Percentiles rank a stretch among this genome's conserved stretches.
phyloP scores from a whole-genome alignment of 2,329 filamentous ascomycete genomes.

The Penicillium aurantiogriseum region DNA sequence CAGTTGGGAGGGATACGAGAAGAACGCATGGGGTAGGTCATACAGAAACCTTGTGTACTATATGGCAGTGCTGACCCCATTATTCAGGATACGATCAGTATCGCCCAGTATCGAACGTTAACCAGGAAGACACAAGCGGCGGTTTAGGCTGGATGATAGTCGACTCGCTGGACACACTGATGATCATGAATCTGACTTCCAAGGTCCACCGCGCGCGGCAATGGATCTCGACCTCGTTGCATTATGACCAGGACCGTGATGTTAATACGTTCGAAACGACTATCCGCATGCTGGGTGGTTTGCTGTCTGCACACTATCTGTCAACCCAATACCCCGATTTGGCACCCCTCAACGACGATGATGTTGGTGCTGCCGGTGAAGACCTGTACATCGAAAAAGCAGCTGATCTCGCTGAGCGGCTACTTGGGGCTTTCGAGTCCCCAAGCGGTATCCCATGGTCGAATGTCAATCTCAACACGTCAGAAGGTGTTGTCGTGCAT shows the following conservation, averaged over 20 bases:
- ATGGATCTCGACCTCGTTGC: conserved; percentile 79
- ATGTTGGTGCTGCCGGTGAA: conserved; percentile 71
- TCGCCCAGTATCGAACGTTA: conserved; percentile 75
- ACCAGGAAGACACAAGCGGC: conserved; percentile 78
- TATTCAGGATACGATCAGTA: conserved; percentile 66
- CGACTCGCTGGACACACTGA: conserved; percentile 92
- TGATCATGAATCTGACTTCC: conserved; percentile 94
- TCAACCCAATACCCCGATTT: conserved; percentile 78
- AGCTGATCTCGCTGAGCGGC: conserved; percentile 82
- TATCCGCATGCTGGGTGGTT: conserved; percentile 91
- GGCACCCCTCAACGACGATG: conserved; percentile 70
- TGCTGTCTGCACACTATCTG: conserved; percentile 93
- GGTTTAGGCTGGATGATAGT: conserved; percentile 98
- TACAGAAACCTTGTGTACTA: neutral
- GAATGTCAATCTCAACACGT: conserved; percentile 80
- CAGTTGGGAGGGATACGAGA: conserved; percentile 90
- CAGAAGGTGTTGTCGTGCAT: conserved; percentile 75
- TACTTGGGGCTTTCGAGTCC: conserved; percentile 85
- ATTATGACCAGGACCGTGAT: conserved; percentile 89
- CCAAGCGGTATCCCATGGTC: conserved; percentile 83
- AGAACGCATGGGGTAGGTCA: conserved; percentile 85
- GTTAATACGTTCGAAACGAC: conserved; percentile 98
- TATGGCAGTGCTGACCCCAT: neutral
- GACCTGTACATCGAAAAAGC: conserved; percentile 96
- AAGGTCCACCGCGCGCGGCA: conserved; percentile 79